phyloP scores from a whole-genome alignment of 805 yeast genomes.

The Teunomyces gatunensis region DNA sequence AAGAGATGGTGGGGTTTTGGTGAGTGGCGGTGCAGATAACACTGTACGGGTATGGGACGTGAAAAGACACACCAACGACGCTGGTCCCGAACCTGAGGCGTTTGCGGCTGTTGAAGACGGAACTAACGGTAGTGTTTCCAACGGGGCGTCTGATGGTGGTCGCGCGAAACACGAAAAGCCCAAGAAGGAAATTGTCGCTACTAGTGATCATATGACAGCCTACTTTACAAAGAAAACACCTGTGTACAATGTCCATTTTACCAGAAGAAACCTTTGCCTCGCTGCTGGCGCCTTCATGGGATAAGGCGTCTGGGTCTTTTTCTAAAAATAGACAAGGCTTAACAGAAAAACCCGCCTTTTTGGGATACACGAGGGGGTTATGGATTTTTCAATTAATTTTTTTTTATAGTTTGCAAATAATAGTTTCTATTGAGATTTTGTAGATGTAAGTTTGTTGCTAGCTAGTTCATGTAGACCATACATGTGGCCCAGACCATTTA shows the following conservation, averaged over 20 bases:
- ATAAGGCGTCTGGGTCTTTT: slow-evolving; percentile 7
- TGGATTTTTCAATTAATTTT: background rate
- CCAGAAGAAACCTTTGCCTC: slow-evolving; percentile 83
- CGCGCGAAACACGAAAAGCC: slow-evolving; percentile 43
- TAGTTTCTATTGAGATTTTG: background rate
- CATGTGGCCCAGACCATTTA: background rate
- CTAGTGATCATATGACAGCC: slow-evolving; percentile 88
- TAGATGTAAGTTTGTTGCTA: background rate
- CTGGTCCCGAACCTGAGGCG: slow-evolving; percentile 75
- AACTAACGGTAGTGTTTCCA: slow-evolving; percentile 8
- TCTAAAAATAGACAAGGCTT: slow-evolving; percentile 2
- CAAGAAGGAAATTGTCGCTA: slow-evolving; percentile 71
- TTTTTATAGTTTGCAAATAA: background rate
- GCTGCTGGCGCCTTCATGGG: slow-evolving; percentile 83
- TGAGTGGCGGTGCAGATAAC: slow-evolving; percentile 90
- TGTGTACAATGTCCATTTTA: slow-evolving; percentile 88
- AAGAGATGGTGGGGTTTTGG: slow-evolving; percentile 82
- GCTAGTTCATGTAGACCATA: too few relatives aligned
- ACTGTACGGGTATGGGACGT: slow-evolving; percentile 96
- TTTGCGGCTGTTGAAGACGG: slow-evolving; percentile 27
- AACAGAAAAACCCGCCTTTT: background rate
- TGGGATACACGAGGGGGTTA: background rate
- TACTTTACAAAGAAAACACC: slow-evolving; percentile 93
- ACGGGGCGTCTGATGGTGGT: slow-evolving; percentile 10
- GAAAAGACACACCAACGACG: slow-evolving; percentile 77